Conservation (phyloP, 768 basidiomycete genomes). For the Zangia roseola region DNA sequence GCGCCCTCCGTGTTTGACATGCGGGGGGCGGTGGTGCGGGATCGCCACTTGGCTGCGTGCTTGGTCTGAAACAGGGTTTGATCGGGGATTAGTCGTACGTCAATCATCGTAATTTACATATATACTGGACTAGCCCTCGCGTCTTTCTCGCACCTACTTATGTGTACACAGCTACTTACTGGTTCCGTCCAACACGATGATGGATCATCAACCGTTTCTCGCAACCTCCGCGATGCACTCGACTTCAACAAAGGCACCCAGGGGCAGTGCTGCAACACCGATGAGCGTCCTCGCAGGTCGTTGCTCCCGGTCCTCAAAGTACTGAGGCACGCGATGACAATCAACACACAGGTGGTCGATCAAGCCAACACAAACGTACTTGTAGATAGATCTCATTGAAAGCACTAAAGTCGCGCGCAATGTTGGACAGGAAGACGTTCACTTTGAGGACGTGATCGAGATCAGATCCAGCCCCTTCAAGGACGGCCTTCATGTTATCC, state of each 20-base stretch:
- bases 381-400: conserved; percentile 41
- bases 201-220: not conserved
- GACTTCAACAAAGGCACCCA: conserved; percentile 57
- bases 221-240: conserved; percentile 52
- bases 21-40: conserved; percentile 4
- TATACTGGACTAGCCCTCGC: too few species aligned
- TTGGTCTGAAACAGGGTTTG: too few species aligned
- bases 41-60: too few species aligned
- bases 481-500: conserved; percentile 37
- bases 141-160: not conserved
- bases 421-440: conserved; percentile 39
- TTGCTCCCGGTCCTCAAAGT: conserved; percentile 39
- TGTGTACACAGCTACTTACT: not conserved
- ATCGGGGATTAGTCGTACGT: not conserved
- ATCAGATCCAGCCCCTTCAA: conserved; percentile 38
- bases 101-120: not conserved
- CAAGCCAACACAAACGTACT: conserved; percentile 18
- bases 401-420: conserved; percentile 35
- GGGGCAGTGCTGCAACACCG: conserved; percentile 51
- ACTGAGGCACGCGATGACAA: conserved; percentile 33
- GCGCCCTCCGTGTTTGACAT: conserved; percentile 6
- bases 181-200: not conserved
- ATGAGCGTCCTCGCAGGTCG: conserved; percentile 60
- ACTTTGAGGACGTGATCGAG: conserved; percentile 40
- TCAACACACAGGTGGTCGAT: not conserved